A percentile compares a stretch with the other conserved stretches of the same genome.
These are phyloP conservation scores for Cladosporium velox DNA, from an alignment of 2,329 filamentous ascomycete species.

Conservation along the genomic window DNA sequence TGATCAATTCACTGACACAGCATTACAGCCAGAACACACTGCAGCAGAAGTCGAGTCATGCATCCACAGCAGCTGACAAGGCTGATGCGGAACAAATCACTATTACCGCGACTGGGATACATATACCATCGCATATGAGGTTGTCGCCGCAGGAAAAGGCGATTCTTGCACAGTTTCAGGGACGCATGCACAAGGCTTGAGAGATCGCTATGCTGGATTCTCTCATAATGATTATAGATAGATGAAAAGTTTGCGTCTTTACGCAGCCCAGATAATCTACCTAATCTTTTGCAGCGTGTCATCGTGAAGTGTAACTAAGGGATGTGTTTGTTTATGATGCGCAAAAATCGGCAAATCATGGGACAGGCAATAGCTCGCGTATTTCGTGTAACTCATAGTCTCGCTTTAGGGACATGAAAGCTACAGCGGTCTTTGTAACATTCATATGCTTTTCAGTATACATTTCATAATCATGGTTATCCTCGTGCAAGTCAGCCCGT, in stretches of 20 bases:
- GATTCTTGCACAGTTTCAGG: slow-evolving; percentile 11
- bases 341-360: background rate
- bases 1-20: background rate
- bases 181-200: slow-evolving; percentile 18
- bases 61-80: background rate
- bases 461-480: slow-evolving; percentile 6
- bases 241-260: background rate
- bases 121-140: slow-evolving; percentile 9
- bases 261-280: background rate
- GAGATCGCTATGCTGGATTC: background rate
- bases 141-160: slow-evolving; percentile 9
- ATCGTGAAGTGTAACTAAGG: background rate
- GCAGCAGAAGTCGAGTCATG: slow-evolving; percentile 10
- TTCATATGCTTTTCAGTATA: background rate
- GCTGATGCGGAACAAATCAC: background rate
- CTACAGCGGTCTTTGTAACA: background rate
- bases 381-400: background rate
- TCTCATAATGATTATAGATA: background rate
- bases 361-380: background rate
- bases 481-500: background rate
- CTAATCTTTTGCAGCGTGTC: background rate
- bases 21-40: slow-evolving; percentile 11
- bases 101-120: background rate
- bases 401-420: background rate
- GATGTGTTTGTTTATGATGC: background rate